Conservation (phyloP, 2,329 filamentous ascomycete species). For the Penicillium sp. region DNA sequence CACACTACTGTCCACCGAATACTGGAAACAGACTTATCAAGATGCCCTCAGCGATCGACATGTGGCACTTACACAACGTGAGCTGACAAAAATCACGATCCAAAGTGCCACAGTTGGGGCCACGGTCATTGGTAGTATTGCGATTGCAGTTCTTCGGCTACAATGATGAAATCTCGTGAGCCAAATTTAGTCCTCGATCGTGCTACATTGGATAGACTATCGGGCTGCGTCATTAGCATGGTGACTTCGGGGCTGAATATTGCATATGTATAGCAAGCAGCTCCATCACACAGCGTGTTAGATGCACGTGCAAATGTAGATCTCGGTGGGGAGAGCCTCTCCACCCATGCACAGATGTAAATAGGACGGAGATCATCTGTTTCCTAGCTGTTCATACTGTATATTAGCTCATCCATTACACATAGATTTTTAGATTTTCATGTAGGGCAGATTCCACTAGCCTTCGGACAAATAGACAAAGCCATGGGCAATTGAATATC, state of each 20-base stretch:
- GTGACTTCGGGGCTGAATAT: too few species aligned
- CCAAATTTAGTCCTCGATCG: not conserved
- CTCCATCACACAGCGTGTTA: too few species aligned
- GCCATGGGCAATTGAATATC: too few species aligned
- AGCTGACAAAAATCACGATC: constrained; percentile 65
- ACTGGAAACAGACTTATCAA: constrained; percentile 48
- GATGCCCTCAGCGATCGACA: constrained; percentile 65
- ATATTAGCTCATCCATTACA: not conserved
- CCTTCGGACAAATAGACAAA: too few species aligned
- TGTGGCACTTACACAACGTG: constrained; percentile 63
- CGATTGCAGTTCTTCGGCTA: constrained; percentile 50
- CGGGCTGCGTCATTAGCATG: not conserved
- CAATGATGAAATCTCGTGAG: constrained; percentile 24
- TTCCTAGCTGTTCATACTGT: not conserved
- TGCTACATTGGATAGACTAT: not conserved
- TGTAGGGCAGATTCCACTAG: too few species aligned
- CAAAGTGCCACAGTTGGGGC: constrained; percentile 67
- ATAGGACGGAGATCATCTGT: not conserved
- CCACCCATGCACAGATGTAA: not conserved
- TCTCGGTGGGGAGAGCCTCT: not conserved
- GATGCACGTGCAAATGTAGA: not conserved
- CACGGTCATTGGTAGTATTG: constrained; percentile 48
- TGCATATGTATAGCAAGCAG: too few species aligned
- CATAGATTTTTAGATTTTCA: not conserved
- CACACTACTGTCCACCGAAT: constrained; percentile 29